Base-by-base conservation (phyloP, 805 yeast genomes). In the Metschnikowia noctiluminum region DNA sequence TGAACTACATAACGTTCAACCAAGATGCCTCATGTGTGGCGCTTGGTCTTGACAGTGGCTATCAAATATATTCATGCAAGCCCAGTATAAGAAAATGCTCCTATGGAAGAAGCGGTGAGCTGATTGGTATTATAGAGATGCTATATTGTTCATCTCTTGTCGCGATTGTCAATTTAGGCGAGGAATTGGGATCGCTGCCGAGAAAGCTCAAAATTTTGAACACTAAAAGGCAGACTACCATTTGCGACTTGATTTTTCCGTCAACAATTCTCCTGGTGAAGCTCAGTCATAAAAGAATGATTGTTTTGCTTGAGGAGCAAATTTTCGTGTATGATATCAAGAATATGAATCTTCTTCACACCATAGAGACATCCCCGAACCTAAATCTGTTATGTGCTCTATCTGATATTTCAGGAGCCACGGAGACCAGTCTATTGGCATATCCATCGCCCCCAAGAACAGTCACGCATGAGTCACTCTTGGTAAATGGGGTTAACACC, bases 11-110 rank as follows among this genome's bases (percentile, higher is more conserved):
- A 36, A 66, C 73, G 1, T 90, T 91, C 78, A 92, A 94, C 69
- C 99, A 92, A 74, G 97, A 92, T 69, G 84, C 84, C 51, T 77
- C 76, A 62, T 89, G 97, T 66, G 76, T 90, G 14, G 85, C 94
- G 0, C 81, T 85, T 1, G 94, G 95, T 6, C 32, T 30, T 30
- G 32, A 30, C 13, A 30, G 13, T 38, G 81, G 86, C 11, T 84
- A 87, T 63, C 79, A 79, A 57, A 87, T 92, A 41, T 92, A 79
- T 74, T 88, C 88, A 61, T 90, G 97, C 66, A 90, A 87, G 54
- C 96, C 96, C 13, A 43, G 40, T 26, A 86, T 88, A 65, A 91
- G 91, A 34, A 64, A 66, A 42, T 66, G 73, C 52, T 69, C 58
- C 49, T 69, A 65, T 49, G 59, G 61, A 38, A 59, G 61, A 35